Evolutionary conservation across 2,329 filamentous ascomycete species (phyloP).

Genomic region (Fusarium humuli): DNA sequence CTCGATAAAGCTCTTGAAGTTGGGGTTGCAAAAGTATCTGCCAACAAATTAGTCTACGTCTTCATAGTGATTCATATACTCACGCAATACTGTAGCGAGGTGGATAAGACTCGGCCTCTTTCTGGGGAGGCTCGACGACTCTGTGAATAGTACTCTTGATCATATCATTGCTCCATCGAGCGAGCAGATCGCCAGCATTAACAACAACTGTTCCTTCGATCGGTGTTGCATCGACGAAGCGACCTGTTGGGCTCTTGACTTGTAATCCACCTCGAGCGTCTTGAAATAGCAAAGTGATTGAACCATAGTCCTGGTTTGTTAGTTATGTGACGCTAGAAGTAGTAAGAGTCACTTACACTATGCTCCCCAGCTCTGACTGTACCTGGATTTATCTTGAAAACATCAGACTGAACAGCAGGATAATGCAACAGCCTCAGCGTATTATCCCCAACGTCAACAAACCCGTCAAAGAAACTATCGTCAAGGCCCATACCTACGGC

Average conservation of each 20-base stretch:
- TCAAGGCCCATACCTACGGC: constrained; percentile 82
- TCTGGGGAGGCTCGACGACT: constrained; percentile 84
- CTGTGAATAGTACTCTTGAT: constrained; percentile 92
- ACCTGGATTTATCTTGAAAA: constrained; percentile 74
- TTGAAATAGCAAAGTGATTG: constrained; percentile 72
- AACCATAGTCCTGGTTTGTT: constrained; percentile 63
- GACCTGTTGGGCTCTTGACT: constrained; percentile 76
- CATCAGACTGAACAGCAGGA: constrained; percentile 71
- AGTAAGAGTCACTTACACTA: constrained; percentile 56
- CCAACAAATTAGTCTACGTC: constrained; percentile 3
- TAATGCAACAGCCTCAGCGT: constrained; percentile 82
- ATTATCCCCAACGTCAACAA: constrained; percentile 76
- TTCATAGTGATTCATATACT: constrained; percentile 44
- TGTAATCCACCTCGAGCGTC: constrained; percentile 67
- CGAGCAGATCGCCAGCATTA: constrained; percentile 88
- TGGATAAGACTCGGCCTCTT: constrained; percentile 70
- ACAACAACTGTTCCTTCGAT: constrained; percentile 86
- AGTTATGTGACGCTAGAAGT: background rate
- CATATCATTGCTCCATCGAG: constrained; percentile 89
- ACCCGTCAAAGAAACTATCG: constrained; percentile 79
- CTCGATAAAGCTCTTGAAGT: constrained; percentile 80
- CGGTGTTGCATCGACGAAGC: constrained; percentile 84
- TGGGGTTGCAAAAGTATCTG: constrained; percentile 89
- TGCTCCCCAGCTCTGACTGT: constrained; percentile 84
- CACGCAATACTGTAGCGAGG: constrained; percentile 87